Conservation (phyloP, 2,329 filamentous ascomycete genomes). For the Colletotrichum cuscutae region DNA sequence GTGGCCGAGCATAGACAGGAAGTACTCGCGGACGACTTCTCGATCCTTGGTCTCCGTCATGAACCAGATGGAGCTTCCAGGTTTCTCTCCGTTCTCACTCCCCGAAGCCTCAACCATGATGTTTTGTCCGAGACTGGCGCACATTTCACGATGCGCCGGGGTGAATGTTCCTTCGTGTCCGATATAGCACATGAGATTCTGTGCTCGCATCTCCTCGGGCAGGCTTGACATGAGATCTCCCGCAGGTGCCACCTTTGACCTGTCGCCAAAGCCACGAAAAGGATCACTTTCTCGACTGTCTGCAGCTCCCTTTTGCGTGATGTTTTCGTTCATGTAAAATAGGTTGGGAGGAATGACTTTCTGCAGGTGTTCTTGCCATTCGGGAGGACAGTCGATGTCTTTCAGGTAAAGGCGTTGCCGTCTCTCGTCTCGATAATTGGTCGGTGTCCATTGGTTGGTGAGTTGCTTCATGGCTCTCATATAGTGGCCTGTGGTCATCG, state of each 20-base stretch:
- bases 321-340: slow-evolving; percentile 89
- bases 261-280: slow-evolving; percentile 59
- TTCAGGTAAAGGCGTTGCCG: slow-evolving; percentile 94
- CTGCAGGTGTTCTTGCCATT: slow-evolving; percentile 85
- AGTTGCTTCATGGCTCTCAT: slow-evolving; percentile 86
- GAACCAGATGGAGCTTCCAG: slow-evolving; percentile 96
- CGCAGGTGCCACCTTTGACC: slow-evolving; percentile 72
- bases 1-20: slow-evolving; percentile 90
- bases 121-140: slow-evolving; percentile 93
- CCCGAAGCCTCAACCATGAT: slow-evolving; percentile 96
- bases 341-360: slow-evolving; percentile 83
- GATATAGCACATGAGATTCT: slow-evolving; percentile 98
- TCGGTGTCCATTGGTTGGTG: slow-evolving; percentile 81
- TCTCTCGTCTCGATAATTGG: slow-evolving; percentile 81
- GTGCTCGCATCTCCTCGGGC: slow-evolving; percentile 85
- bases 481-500: slow-evolving; percentile 91
- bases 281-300: slow-evolving; percentile 40
- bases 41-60: slow-evolving; percentile 98
- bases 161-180: slow-evolving; percentile 98
- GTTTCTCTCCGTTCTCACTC: slow-evolving; percentile 77
- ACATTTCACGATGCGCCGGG: slow-evolving; percentile 96
- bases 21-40: slow-evolving; percentile 91
- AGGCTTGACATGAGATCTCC: slow-evolving; percentile 97
- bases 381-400: slow-evolving; percentile 91
- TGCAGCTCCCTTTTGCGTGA: slow-evolving; percentile 55